Conservation (phyloP, 129 eudicot genomes). For the Helichrysum umbraculigerum region DNA sequence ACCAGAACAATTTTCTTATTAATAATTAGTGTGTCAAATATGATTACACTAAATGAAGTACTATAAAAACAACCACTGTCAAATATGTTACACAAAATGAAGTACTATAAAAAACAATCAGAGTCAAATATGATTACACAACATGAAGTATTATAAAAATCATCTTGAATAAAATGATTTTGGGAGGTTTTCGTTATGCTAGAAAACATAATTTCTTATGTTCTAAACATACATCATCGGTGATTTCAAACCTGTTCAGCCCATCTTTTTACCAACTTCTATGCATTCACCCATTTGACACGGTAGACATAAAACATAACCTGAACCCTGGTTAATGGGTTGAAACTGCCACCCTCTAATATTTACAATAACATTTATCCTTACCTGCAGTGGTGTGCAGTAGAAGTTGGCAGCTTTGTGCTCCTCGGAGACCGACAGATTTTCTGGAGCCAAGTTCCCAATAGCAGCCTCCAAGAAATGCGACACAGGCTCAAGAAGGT, state of each 20-base stretch:
- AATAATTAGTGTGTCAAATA: too few species aligned
- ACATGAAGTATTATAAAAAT: not conserved
- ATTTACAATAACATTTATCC: not conserved
- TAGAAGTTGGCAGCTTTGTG: conserved; percentile 82
- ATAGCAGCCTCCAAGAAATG: conserved; percentile 94
- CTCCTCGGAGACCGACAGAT: conserved; percentile 48
- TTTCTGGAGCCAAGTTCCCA: conserved; percentile 62
- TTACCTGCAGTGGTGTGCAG: conserved; percentile 88
- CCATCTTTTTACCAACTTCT: not conserved
- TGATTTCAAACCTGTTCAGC: not conserved
- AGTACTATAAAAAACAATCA: not conserved
- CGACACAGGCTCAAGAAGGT: conserved; percentile 96
- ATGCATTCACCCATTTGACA: not conserved
- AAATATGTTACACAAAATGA: not conserved
- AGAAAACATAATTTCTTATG: not conserved
- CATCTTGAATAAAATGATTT: not conserved
- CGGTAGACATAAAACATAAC: not conserved
- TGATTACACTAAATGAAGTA: not conserved
- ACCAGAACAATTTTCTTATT: not conserved
- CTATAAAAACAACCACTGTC: not conserved
- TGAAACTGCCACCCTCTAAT: not conserved
- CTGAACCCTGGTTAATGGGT: not conserved
- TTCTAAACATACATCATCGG: not conserved
- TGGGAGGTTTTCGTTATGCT: not conserved
- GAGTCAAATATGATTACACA: too few species aligned